Evolutionary conservation across 805 yeast species (phyloP).

Genomic region (Candida oleophila): DNA sequence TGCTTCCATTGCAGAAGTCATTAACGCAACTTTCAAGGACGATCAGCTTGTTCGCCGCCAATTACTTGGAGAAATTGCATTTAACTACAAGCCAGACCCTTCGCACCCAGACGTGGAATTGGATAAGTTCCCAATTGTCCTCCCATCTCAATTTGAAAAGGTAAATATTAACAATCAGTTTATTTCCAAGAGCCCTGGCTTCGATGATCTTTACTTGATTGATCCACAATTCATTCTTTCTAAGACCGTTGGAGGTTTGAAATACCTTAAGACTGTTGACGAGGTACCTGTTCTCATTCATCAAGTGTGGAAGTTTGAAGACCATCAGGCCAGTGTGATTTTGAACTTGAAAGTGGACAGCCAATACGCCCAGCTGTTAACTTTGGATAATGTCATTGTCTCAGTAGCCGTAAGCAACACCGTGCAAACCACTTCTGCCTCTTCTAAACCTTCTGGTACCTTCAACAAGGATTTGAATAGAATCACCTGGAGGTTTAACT

Average conservation of each 20-base stretch:
- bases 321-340: slow-evolving; percentile 81
- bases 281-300: slow-evolving; percentile 66
- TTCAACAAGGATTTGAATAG: slow-evolving; percentile 84
- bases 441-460: slow-evolving; percentile 89
- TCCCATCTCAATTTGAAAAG: slow-evolving; percentile 51
- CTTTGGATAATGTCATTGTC: slow-evolving; percentile 58
- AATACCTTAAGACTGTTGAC: slow-evolving; percentile 58
- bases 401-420: slow-evolving; percentile 59
- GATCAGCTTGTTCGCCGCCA: slow-evolving; percentile 61
- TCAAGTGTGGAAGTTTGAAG: slow-evolving; percentile 90
- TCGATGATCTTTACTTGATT: slow-evolving; percentile 35
- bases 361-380: slow-evolving; percentile 36
- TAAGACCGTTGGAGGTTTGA: slow-evolving; percentile 77
- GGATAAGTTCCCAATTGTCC: slow-evolving; percentile 33
- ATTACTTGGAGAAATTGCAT: slow-evolving; percentile 82
- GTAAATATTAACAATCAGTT: slow-evolving; percentile 41
- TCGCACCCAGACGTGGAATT: slow-evolving; percentile 8
- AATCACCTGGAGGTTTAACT: slow-evolving; percentile 75
- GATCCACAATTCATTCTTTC: slow-evolving; percentile 53
- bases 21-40: slow-evolving; percentile 70
- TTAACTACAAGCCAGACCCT: slow-evolving; percentile 52
- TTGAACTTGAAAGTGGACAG: slow-evolving; percentile 63
- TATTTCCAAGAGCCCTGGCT: slow-evolving; percentile 22
- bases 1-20: slow-evolving; percentile 82
- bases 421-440: slow-evolving; percentile 67